Conservation (phyloP, 2,329 filamentous ascomycete genomes). For the Phyllosticta citribraziliensis region DNA sequence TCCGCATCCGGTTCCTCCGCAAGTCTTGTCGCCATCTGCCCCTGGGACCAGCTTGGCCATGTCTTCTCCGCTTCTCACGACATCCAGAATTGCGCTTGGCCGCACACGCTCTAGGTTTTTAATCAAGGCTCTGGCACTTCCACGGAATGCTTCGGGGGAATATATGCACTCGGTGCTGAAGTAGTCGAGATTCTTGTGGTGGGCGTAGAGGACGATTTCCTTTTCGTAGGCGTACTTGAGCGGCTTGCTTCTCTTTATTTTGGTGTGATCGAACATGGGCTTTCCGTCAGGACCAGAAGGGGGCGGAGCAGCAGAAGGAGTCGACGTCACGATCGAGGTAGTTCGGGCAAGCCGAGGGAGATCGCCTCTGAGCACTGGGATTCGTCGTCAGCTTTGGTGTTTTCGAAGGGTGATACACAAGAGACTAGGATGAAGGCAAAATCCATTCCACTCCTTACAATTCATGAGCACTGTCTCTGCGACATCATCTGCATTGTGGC, state of each 20-base stretch:
- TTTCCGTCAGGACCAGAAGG: slow-evolving; percentile 29
- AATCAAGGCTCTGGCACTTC: slow-evolving; percentile 81
- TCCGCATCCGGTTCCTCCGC: slow-evolving; percentile 20
- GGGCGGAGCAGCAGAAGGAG: slow-evolving; percentile 39
- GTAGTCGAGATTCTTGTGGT: slow-evolving; percentile 94
- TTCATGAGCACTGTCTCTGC: slow-evolving; percentile 99
- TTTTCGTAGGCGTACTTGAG: slow-evolving; percentile 98
- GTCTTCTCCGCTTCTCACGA: slow-evolving; percentile 89
- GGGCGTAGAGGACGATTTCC: slow-evolving; percentile 94
- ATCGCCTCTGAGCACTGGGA: slow-evolving; percentile 66
- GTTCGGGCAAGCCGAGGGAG: slow-evolving; percentile 76
- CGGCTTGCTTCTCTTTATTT: slow-evolving; percentile 91
- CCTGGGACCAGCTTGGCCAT: slow-evolving; percentile 79
- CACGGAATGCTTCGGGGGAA: slow-evolving; percentile 91
- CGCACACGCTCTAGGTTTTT: slow-evolving; percentile 91
- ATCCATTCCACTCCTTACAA: slow-evolving; percentile 21
- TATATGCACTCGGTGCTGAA: slow-evolving; percentile 99
- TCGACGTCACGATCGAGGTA: slow-evolving; percentile 72
- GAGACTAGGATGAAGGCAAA: background rate
- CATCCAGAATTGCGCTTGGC: slow-evolving; percentile 88
- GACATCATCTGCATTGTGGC: slow-evolving; percentile 95
- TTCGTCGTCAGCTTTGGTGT: slow-evolving; percentile 2
- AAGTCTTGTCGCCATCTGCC: slow-evolving; percentile 34
- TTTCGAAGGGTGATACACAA: background rate
- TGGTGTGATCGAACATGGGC: slow-evolving; percentile 40